Base-by-base conservation (phyloP, 768 basidiomycete genomes). In the Boletus reticuloceps region DNA sequence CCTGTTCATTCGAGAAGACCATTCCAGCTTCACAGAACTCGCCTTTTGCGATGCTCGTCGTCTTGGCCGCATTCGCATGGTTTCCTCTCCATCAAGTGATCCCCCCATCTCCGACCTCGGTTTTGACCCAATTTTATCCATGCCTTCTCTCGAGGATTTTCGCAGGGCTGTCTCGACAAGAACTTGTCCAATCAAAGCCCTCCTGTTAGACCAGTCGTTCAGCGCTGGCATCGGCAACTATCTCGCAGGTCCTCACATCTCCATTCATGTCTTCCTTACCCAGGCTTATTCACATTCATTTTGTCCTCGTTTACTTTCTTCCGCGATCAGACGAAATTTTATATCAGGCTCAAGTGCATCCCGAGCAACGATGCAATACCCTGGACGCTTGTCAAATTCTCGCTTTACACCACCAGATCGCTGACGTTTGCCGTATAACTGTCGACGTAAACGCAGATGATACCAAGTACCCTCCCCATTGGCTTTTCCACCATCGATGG, bases 151-250 rank as follows among this genome's bases (percentile, higher is more conserved):
- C 1, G 74, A 74, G 8, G 75, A 79, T 34, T 89, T 89, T 67
- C 67, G 71, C 44, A 51, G 64, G 0, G 58, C 74, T 17, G 74
- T 88, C 29, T 66, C 68, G 22, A 86, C 79, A 60, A 79, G 86
- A 51, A 71, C 77, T 5, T 85, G 85, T 53, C 83, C 89, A 5
- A 78, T 88, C 53, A 91, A 91, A 63, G 83, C 85, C 1, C 75
- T 92, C n/a, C 75, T 91, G 14, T 77, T 91, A 40, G 84, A 91
- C 67, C 89, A 91, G 66, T 82, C 85, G 0, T 91, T 91, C 72
- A 87, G 82, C 58, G 88, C 89, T 12, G 90, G 90, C 1, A 81
- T 92, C 11, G 87, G 90, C 5, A 92, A 91, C 66, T 91, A 89
- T 85, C 82, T 91, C 19, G 89, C 89, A 62, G 88, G 87, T 83